Conservation (phyloP, 352 stramenopile species). For the Pythium myriotylum region DNA sequence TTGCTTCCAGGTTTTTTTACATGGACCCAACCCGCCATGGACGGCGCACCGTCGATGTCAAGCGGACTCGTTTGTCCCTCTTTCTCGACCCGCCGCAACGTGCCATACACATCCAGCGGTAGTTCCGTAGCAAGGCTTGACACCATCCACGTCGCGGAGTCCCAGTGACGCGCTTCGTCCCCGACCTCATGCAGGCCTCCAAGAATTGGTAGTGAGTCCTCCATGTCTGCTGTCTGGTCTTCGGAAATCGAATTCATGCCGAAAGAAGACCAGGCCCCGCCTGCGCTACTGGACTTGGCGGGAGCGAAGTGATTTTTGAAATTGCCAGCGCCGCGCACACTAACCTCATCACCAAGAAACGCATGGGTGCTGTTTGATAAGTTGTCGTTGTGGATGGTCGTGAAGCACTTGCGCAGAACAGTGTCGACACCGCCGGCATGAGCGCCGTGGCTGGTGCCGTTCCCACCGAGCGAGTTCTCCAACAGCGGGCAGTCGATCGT, state of each 20-base stretch:
- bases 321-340: conserved; percentile 64
- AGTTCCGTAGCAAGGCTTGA: conserved; percentile 68
- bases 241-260: conserved; percentile 78
- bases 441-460: background rate
- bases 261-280: conserved; percentile 43
- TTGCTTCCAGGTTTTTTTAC: conserved; percentile 64
- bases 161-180: conserved; percentile 44
- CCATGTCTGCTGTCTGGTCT: conserved; percentile 32
- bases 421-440: conserved; percentile 49
- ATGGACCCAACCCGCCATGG: conserved; percentile 52
- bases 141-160: conserved; percentile 60
- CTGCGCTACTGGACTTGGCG: conserved; percentile 2
- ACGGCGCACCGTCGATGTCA: conserved; percentile 23
- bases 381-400: conserved; percentile 86
- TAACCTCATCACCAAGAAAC: conserved; percentile 87
- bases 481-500: conserved; percentile 77
- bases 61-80: conserved; percentile 27
- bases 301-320: conserved; percentile 44
- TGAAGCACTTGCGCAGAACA: conserved; percentile 85
- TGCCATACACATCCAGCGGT: conserved; percentile 60
- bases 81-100: conserved; percentile 42
- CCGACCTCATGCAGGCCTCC: conserved; percentile 30
- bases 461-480: conserved; percentile 42
- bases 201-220: conserved; percentile 59
- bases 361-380: conserved; percentile 83